Evolutionary conservation across 768 basidiomycete species (phyloP).

Genomic region (Podaxis mareebaensis): DNA sequence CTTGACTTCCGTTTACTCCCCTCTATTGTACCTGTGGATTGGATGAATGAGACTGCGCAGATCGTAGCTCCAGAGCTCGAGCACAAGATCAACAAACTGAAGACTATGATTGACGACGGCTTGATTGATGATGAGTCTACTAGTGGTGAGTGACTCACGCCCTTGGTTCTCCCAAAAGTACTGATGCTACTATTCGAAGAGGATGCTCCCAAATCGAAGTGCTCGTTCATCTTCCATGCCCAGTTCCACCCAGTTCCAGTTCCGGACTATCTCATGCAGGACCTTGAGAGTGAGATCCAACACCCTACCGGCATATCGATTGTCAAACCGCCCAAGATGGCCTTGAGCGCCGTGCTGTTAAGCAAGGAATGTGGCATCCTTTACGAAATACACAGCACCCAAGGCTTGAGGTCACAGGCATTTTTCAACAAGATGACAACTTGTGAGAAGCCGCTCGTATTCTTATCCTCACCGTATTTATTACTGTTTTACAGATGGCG

Average conservation of each 20-base stretch:
- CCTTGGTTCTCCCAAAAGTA: neutral
- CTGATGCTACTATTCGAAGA: slow-evolving; percentile 32
- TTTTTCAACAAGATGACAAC: slow-evolving; percentile 79
- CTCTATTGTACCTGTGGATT: slow-evolving; percentile 56
- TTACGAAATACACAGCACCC: slow-evolving; percentile 62
- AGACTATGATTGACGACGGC: slow-evolving; percentile 65
- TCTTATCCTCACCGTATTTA: slow-evolving; percentile 8
- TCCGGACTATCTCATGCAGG: slow-evolving; percentile 57
- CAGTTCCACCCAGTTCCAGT: slow-evolving; percentile 61
- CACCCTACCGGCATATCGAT: slow-evolving; percentile 74
- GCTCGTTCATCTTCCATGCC: slow-evolving; percentile 66
- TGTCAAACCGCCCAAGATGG: slow-evolving; percentile 52
- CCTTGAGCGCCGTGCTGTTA: slow-evolving; percentile 63
- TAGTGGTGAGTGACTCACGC: slow-evolving; percentile 18
- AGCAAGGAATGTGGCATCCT: slow-evolving; percentile 83
- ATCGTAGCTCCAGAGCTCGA: slow-evolving; percentile 61
- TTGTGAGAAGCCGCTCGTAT: slow-evolving; percentile 36
- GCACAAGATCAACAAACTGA: slow-evolving; percentile 58
- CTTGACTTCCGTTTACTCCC: slow-evolving; percentile 72
- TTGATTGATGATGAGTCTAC: slow-evolving; percentile 54
- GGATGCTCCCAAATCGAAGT: slow-evolving; percentile 48
- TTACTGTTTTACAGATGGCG: slow-evolving; percentile 57
- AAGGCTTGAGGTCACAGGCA: slow-evolving; percentile 70
- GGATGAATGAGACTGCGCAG: slow-evolving; percentile 58
- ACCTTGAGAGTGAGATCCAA: slow-evolving; percentile 73